phyloP scores from a whole-genome alignment of 768 basidiomycete genomes.

The Leccinum rimulosum region DNA sequence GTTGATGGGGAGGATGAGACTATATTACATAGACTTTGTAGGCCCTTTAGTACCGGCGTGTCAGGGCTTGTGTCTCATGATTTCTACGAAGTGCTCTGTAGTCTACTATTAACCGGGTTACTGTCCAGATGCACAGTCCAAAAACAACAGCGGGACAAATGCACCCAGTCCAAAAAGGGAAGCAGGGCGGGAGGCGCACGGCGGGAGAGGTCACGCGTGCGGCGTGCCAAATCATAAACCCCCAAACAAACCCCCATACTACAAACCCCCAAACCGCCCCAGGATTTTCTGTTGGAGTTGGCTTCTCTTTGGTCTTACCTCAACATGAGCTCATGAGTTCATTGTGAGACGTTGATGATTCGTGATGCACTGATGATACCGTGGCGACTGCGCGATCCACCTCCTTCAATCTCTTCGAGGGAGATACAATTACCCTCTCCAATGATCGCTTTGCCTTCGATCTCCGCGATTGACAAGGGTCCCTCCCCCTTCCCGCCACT shows the following conservation, averaged over 20 bases:
- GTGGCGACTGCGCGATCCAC: background rate
- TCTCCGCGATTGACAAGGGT: slow-evolving; percentile 28
- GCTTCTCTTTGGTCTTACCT: background rate
- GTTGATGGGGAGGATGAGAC: background rate
- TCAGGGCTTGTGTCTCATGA: no score
- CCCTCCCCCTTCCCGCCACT: slow-evolving; percentile 7
- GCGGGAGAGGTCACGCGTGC: no score
- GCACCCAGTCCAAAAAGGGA: no score
- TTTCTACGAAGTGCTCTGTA: no score
- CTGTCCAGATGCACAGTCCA: no score
- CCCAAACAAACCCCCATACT: no score
- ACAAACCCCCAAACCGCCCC: no score
- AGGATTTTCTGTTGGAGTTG: slow-evolving; percentile 15
- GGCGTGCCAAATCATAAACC: no score
- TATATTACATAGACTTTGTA: background rate
- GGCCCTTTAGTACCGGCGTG: background rate
- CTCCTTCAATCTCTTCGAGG: background rate
- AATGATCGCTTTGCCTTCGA: slow-evolving; percentile 17
- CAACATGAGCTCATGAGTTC: slow-evolving; percentile 2
- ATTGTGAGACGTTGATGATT: background rate
- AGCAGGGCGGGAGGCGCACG: no score
- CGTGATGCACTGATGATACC: background rate
- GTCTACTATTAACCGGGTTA: no score
- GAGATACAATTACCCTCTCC: slow-evolving; percentile 8
- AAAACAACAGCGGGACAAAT: no score